phyloP scores from a whole-genome alignment of 2,329 filamentous ascomycete species.

The Pseudogymnoascus pannorum region DNA sequence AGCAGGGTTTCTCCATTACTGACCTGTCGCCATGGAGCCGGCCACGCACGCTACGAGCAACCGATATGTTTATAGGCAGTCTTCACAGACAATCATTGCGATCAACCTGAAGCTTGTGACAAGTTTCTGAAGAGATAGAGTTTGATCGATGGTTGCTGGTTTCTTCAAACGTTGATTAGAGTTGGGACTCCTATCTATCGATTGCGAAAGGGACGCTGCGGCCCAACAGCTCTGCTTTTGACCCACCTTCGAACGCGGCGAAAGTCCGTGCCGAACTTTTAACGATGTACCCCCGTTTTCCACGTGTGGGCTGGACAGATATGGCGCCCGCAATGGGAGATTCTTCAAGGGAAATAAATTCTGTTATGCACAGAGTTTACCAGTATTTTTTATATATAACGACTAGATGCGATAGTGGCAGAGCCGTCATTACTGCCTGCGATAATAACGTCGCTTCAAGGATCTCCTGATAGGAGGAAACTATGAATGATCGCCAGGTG shows the following conservation, averaged over 20 bases:
- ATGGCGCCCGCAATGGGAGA: neutral
- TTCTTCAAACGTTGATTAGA: neutral
- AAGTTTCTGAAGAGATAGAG: neutral
- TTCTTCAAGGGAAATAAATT: neutral
- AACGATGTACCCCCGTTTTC: constrained; percentile 6
- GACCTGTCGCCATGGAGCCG: constrained; percentile 12
- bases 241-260: constrained; percentile 5
- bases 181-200: constrained; percentile 6
- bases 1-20: neutral
- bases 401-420: neutral
- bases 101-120: neutral
- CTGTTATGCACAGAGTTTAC: neutral
- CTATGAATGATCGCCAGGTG: constrained; percentile 1
- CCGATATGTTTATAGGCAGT: constrained; percentile 1
- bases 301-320: constrained; percentile 2
- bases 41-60: neutral
- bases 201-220: constrained; percentile 6
- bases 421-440: neutral
- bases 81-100: constrained; percentile 6
- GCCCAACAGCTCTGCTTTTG: neutral
- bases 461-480: neutral
- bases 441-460: neutral
- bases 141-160: neutral
- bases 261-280: neutral
- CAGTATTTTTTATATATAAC: neutral